Percentiles rank a stretch among this genome's conserved stretches.
Evolutionary conservation across 2,329 filamentous ascomycete species (phyloP).

Genomic region (Colletotrichum acutatum): DNA sequence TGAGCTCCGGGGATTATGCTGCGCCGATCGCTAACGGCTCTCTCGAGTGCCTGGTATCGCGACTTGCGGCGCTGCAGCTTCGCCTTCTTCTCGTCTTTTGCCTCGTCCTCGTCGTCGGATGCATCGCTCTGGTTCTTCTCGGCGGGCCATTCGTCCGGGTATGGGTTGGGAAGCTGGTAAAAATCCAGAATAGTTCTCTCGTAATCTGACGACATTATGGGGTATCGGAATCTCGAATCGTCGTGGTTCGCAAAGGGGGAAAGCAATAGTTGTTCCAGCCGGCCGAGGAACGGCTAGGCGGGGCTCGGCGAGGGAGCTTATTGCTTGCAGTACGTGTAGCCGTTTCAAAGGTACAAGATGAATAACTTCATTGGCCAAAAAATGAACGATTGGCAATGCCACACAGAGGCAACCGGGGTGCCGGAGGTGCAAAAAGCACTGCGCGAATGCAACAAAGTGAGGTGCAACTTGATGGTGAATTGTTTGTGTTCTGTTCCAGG

Average conservation of each 20-base stretch:
- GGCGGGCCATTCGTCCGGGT: conserved; percentile 86
- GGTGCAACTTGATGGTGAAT: neutral
- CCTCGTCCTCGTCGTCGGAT: conserved; percentile 70
- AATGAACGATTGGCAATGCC: neutral
- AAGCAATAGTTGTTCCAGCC: conserved; percentile 1
- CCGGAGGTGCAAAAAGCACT: neutral
- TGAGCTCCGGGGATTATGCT: conserved; percentile 76
- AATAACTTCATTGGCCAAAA: conserved; percentile 13
- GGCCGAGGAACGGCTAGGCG: neutral
- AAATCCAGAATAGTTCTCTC: conserved; percentile 85
- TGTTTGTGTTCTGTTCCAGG: neutral
- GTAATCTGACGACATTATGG: conserved; percentile 62
- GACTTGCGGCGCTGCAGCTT: conserved; percentile 74
- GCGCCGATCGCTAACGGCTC: conserved; percentile 75
- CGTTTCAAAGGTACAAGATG: conserved; percentile 14
- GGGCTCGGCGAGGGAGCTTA: conserved; percentile 16
- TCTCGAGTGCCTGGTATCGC: conserved; percentile 86
- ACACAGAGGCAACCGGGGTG: neutral
- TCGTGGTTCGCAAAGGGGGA: neutral
- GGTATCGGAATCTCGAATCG: neutral
- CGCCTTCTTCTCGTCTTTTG: conserved; percentile 57
- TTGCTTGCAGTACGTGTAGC: conserved; percentile 1
- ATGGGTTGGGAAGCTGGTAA: conserved; percentile 84
- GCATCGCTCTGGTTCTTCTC: conserved; percentile 80
- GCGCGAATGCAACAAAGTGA: neutral